Percentiles rank a stretch among this genome's conserved stretches.
These are phyloP conservation scores for Calonectria henricotiae DNA, from an alignment of 2,329 filamentous ascomycete species.

Conservation along the genomic window DNA sequence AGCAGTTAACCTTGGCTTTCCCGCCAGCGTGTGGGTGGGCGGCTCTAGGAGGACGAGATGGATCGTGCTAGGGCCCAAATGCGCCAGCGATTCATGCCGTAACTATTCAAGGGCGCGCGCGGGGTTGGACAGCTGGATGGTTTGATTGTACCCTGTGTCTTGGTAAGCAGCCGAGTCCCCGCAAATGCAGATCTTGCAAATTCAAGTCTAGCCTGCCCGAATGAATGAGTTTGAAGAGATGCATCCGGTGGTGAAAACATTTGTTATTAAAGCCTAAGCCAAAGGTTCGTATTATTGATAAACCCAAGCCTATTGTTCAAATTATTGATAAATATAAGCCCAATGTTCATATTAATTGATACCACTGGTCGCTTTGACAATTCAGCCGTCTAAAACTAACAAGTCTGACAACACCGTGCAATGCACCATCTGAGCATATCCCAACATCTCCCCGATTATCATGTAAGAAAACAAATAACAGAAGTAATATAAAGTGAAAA, in stretches of 20 bases:
- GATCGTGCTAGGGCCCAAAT: not conserved
- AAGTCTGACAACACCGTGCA: no score
- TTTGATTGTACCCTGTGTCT: conserved; percentile 7
- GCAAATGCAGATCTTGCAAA: conserved; percentile 13
- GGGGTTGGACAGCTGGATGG: conserved; percentile 9
- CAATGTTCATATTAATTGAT: no score
- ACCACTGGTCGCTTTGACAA: no score
- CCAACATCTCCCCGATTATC: no score
- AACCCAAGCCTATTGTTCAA: not conserved
- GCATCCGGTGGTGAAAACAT: conserved; percentile 1
- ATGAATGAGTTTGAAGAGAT: not conserved
- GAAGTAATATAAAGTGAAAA: no score
- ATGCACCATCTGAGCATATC: no score
- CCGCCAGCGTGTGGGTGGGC: conserved; percentile 1
- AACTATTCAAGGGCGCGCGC: not conserved
- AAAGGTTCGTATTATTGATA: not conserved
- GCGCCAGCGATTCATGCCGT: not conserved
- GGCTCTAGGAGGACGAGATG: conserved; percentile 16
- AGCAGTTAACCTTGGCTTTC: not conserved
- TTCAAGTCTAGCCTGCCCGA: not conserved
- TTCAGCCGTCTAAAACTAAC: no score
- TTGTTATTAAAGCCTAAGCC: not conserved
- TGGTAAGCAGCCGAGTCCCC: conserved; percentile 12
- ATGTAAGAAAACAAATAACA: no score
- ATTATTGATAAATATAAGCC: not conserved